Evolutionary conservation across 2,329 filamentous ascomycete species (phyloP).

Genomic region (Fusarium agapanthi): DNA sequence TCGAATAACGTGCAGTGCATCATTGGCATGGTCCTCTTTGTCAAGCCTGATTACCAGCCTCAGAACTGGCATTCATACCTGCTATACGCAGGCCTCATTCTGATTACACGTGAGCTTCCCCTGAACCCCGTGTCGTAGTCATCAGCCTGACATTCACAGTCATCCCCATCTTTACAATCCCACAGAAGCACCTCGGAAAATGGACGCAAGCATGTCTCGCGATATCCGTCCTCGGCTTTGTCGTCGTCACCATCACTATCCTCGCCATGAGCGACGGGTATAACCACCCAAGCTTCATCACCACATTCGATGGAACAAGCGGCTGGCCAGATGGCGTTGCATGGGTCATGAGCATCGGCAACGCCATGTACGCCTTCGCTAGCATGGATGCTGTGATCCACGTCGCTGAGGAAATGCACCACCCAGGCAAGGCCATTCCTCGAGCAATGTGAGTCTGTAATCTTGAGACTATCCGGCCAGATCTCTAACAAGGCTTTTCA

Average conservation of each 20-base stretch:
- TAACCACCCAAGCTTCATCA: not conserved
- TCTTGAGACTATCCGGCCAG: fast-evolving
- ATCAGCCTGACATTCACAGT: not conserved
- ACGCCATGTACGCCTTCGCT: not conserved
- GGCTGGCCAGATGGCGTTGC: not conserved
- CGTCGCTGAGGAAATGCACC: not conserved
- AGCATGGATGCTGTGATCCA: not conserved
- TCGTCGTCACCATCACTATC: not conserved
- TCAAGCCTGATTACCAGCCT: not conserved
- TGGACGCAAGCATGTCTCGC: not conserved
- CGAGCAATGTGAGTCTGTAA: not conserved
- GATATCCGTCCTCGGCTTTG: not conserved
- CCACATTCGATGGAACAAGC: not conserved
- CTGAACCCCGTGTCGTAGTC: fast-evolving
- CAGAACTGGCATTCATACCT: not conserved
- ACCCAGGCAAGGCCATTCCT: not conserved
- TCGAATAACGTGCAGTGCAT: not conserved
- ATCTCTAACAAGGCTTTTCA: not conserved
- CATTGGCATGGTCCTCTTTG: not conserved
- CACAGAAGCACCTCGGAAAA: not conserved
- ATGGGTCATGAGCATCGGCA: not conserved
- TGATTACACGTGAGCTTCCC: not conserved
- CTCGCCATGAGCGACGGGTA: not conserved
- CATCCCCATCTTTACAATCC: not conserved
- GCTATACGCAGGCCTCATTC: not conserved